Conservation (phyloP, 2,329 filamentous ascomycete genomes). For the Cryphonectria parasitica region DNA sequence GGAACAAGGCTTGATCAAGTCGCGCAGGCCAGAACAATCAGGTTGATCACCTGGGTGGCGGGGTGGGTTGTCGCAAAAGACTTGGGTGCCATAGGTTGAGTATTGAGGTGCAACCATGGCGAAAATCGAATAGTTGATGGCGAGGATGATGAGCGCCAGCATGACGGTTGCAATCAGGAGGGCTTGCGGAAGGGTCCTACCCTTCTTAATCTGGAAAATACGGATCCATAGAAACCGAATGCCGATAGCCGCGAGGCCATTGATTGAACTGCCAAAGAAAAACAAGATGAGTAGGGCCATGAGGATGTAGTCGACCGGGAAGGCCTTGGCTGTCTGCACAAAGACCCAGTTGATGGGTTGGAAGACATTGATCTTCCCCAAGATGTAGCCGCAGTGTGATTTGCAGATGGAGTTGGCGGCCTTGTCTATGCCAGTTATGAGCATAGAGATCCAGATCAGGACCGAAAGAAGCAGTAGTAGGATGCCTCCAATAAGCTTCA, state of each 20-base stretch:
- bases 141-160: constrained; percentile 85
- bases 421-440: constrained; percentile 95
- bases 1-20: constrained; percentile 80
- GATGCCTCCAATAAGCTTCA: constrained; percentile 86
- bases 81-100: constrained; percentile 90
- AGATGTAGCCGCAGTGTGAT: constrained; percentile 85
- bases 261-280: constrained; percentile 86
- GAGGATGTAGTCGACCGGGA: constrained; percentile 90
- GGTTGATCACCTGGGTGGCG: constrained; percentile 66
- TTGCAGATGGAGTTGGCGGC: constrained; percentile 95
- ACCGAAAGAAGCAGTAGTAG: constrained; percentile 75
- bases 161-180: constrained; percentile 89
- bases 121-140: constrained; percentile 88
- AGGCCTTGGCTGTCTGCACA: constrained; percentile 77
- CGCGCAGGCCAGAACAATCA: constrained; percentile 72
- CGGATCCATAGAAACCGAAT: constrained; percentile 96
- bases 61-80: constrained; percentile 79
- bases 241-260: constrained; percentile 83
- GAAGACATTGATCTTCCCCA: constrained; percentile 86
- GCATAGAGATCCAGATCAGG: constrained; percentile 86
- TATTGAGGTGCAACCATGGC: constrained; percentile 98
- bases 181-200: constrained; percentile 88
- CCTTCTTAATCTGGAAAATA: constrained; percentile 88
- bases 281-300: constrained; percentile 84
- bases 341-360: constrained; percentile 94